Evolutionary conservation across 2,329 filamentous ascomycete species (phyloP).

Genomic region (Botrytis hyacinthi): DNA sequence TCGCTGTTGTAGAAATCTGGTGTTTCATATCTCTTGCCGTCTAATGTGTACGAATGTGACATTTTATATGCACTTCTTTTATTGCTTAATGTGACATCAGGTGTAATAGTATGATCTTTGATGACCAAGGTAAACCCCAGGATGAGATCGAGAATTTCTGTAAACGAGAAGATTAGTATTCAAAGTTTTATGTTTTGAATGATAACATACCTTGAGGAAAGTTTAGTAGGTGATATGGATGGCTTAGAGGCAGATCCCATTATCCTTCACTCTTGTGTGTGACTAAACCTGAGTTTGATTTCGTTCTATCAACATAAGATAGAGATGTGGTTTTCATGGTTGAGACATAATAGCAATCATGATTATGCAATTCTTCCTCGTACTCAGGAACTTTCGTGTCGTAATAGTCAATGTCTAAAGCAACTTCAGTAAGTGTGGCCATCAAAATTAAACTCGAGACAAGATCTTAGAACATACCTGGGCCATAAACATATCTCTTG

Average conservation of each 20-base stretch:
- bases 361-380: accelerated
- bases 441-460: neutral
- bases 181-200: neutral
- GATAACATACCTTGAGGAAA: neutral
- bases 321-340: neutral
- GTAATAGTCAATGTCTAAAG: neutral
- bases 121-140: neutral
- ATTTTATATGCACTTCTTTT: neutral
- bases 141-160: neutral
- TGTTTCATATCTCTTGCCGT: neutral
- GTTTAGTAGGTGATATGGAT: neutral
- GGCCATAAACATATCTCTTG: neutral
- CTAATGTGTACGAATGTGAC: neutral
- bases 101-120: neutral
- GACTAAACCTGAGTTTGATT: neutral
- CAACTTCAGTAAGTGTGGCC: neutral
- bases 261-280: neutral
- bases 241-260: neutral
- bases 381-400: neutral
- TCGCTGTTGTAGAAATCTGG: neutral
- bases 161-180: neutral
- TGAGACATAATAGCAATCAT: neutral
- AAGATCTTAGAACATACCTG: neutral
- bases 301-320: neutral
- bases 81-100: neutral